These are phyloP conservation scores for Oryza glaberrima DNA, from an alignment of 176 grass and related monocot species.

Conservation along the genomic window DNA sequence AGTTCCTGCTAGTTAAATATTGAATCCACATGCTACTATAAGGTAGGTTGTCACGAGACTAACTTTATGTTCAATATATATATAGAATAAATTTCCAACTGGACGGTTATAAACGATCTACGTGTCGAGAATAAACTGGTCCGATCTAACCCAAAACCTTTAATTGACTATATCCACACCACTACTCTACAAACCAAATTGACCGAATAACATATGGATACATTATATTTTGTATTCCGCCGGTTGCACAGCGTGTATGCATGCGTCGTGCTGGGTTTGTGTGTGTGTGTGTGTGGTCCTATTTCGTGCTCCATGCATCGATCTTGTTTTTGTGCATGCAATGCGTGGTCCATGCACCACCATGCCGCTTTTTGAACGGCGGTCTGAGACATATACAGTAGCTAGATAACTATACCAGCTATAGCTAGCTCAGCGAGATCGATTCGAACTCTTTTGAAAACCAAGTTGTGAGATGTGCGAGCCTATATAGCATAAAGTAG, in stretches of 20 bases:
- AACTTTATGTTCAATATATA: not conserved
- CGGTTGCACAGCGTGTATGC: not conserved
- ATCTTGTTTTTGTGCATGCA: not conserved
- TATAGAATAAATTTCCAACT: not conserved
- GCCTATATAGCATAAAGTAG: not conserved
- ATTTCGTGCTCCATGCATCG: not conserved
- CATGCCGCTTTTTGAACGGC: constrained; percentile 3
- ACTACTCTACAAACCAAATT: not conserved
- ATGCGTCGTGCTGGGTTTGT: not conserved
- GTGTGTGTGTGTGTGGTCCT: constrained; percentile 18
- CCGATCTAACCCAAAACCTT: not conserved
- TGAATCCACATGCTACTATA: not conserved
- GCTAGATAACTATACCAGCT: no score
- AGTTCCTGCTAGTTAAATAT: not conserved
- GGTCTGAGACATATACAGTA: not conserved
- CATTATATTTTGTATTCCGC: not conserved
- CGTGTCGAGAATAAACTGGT: not conserved
- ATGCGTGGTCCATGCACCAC: constrained; percentile 32
- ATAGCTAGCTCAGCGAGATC: not conserved
- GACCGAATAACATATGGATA: not conserved
- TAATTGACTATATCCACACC: not conserved
- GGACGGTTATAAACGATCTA: accelerated
- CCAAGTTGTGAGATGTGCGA: not conserved
- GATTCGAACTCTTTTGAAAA: not conserved
- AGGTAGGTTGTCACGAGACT: not conserved